Base-by-base conservation (phyloP, 2,329 filamentous ascomycete species). In the Fusarium solani-melongenae region DNA sequence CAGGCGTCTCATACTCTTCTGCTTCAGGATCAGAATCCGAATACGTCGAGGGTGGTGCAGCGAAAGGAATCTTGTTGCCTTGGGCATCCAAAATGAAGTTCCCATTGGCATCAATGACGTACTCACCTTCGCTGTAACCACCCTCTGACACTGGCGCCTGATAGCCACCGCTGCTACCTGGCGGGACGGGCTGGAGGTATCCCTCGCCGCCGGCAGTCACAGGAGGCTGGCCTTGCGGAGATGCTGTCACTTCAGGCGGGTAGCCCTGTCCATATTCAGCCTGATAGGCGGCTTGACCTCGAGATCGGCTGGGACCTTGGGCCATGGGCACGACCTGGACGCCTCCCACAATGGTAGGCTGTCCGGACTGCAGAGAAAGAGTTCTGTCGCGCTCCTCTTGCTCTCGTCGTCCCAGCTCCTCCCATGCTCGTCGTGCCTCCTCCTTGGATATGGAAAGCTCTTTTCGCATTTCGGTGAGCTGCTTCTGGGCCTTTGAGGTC, bases 301-400 rank as follows among this genome's bases (percentile, higher is more conserved):
- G 83, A 46, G 83, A 81, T 66, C 89, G 88, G 77, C 88, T 90
- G 4, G 88, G 87, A 14, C 91, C 92, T 74, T 93, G 92, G 53
- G 92, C 92, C 94, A 97, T 97, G 8, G 96, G 96, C 20, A 98
- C 94, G 14, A 99, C 96, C 79, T 98, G 95, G 14, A 98, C 94
- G 46, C 96, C 96, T 57, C 95, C 95, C 10, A 99, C 93, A 57
- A 97, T 87, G 1, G 95, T 98, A 15, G 96, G 94, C 69, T 95
- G 91, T 8, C 96, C 96, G 71, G 93, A 93, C 77, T 96, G 92
- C 27, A 99, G 86, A n/a, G 94, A 95, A 31, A 91, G 88, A 2
- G 94, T 96, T 53, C 94, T 90, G 72, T 98, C 95, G 7, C 96
- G 91, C 82, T 98, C 96, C 82, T 97, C 94, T 79, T 98, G 94